A percentile compares a stretch with the other conserved stretches of the same genome.
Conservation (phyloP, 208 protist genomes). For the Paratrypanosoma confusum region DNA sequence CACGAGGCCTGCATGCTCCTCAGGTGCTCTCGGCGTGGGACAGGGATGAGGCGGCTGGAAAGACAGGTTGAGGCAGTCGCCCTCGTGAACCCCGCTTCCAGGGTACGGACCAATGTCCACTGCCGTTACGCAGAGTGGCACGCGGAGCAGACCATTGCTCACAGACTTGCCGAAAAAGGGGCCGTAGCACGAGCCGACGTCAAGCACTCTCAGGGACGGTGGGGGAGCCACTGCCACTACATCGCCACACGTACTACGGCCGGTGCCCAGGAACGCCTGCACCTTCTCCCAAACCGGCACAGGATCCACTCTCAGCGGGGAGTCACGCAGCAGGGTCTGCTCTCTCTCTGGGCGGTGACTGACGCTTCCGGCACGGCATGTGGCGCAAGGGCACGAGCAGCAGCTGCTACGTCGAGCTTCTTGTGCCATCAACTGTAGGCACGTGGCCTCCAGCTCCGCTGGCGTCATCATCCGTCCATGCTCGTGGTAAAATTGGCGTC, state of each 20-base stretch:
- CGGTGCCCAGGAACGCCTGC: too few species aligned
- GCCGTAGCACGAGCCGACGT: slow-evolving; percentile 80
- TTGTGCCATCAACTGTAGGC: too few species aligned
- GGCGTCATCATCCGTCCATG: slow-evolving; percentile 37
- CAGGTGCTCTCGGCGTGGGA: not conserved
- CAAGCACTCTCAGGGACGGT: slow-evolving; percentile 39
- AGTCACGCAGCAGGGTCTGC: too few species aligned
- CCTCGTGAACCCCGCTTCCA: slow-evolving; percentile 17
- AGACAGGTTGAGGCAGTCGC: slow-evolving; percentile 49
- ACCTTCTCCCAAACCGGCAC: too few species aligned
- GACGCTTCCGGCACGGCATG: too few species aligned
- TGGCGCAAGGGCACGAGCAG: too few species aligned
- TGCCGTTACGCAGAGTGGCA: slow-evolving; percentile 46
- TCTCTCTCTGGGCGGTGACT: too few species aligned
- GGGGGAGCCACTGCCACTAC: too few species aligned
- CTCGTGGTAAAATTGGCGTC: slow-evolving; percentile 31
- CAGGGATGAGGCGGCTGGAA: slow-evolving; percentile 10
- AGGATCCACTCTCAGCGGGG: too few species aligned
- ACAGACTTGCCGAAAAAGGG: slow-evolving; percentile 37
- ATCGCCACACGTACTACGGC: too few species aligned
- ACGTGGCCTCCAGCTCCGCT: slow-evolving; percentile 27
- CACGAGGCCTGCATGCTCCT: not conserved
- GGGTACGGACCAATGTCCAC: slow-evolving; percentile 55
- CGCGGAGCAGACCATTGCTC: slow-evolving; percentile 11
- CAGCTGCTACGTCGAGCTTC: too few species aligned